Evolutionary conservation across 1,284 basidiomycete genomes (phyloP), one percentile per base, ranked within the genome.

Genomic region (Tylopilus sp.): DNA sequence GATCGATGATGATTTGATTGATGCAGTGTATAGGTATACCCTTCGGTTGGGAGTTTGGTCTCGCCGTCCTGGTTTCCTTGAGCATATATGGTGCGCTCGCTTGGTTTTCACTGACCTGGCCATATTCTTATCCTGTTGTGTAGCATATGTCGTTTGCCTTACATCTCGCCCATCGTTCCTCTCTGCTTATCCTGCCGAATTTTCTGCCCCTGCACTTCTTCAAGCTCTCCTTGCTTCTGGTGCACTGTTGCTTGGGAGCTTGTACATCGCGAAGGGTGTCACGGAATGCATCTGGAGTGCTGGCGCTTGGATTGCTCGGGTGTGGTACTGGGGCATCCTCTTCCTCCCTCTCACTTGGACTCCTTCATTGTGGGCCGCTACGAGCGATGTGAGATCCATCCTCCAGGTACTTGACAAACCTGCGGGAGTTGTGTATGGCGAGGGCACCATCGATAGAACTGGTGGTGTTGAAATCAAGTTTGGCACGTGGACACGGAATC

Each of bases 391-490:
- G n/a, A 53, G 42, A 30, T 50, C 54, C n/a, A 51, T 92, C 26
- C 72, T 93, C 48, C 77, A 83, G 52, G 72, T 91, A 12, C 74
- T 93, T 11, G 81, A 81, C 54, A 88, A 91, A 62, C 81, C 87
- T 2, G 85, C 80, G 2, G 91, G 93, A 48, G 80, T 96, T 55
- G 81, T 86, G 59, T 91, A 95, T 67, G 86, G 85, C 2, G 77
- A 81, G 59, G 89, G 89, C 7, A 76, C 81, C 24, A 82, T 90
- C 49, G 76, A 95, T 28, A 71, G 83, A 41, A 78, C 91, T n/a
- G 72, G 79, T 26, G 73, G 83, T 51, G 81, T 92, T 10, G 84
- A 85, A 62, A 87, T 96, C 63, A 89, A 89, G 63, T 95, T 96
- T 65, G 83, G 87, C 88, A 53, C 43, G 48, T 38, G n/a, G n/a